phyloP scores from a whole-genome alignment of 345 rosid genomes.

The Erysimum cheiranthoides region DNA sequence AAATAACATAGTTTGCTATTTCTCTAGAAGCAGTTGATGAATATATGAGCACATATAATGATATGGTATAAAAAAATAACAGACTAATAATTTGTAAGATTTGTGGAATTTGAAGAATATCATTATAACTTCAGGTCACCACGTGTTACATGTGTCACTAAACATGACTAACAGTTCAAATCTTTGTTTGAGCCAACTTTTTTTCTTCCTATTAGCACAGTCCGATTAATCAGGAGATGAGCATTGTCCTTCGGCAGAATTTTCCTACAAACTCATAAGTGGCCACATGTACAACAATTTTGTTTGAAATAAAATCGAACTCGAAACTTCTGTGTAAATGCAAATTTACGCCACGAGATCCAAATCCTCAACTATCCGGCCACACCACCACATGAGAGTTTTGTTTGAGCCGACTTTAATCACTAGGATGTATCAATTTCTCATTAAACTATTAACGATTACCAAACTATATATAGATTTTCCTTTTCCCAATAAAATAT shows the following conservation, averaged over 20 bases:
- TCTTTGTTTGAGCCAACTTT: neutral
- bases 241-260: no score
- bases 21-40: conserved; percentile 30
- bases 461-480: neutral
- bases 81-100: neutral
- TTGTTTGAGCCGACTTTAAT: conserved; percentile 16
- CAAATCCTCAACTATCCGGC: neutral
- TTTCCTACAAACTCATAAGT: no score
- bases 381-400: neutral
- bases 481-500: neutral
- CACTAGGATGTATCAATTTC: neutral
- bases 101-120: conserved; percentile 2
- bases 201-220: no score
- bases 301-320: no score
- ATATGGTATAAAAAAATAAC: neutral
- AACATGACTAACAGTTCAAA: conserved; percentile 20
- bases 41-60: neutral
- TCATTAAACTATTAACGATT: conserved; percentile 9
- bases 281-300: no score
- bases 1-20: neutral
- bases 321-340: no score
- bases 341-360: no score
- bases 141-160: conserved; percentile 37
- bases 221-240: no score
- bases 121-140: conserved; percentile 17